Base-by-base conservation (phyloP, 306 rosid species). In the Sophora flavescens region DNA sequence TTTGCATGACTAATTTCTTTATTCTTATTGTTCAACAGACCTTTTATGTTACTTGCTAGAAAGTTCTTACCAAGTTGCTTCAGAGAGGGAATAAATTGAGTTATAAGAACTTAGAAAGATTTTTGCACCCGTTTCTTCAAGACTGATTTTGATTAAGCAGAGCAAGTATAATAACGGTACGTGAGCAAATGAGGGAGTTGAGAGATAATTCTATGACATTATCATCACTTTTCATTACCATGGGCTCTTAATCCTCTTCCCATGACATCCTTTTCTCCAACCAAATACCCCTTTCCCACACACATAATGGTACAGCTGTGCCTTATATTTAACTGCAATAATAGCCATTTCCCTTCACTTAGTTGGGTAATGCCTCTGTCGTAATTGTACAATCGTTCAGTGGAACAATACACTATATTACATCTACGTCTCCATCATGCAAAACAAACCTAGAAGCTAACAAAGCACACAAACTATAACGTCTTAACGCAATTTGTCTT, bases 391-490 rank as follows among this genome's bases (percentile, higher is more conserved):
- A 60, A 83, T 72, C n/a, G 65, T 81, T 82, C 70, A 81, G 86
- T 68, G 87, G 82, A 82, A 74, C 68, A 41, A 66, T 78, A 70
- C 58, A 38, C n/a, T 76, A 83, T 22, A 83, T 84, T 83, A 63
- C 82, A 78, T 84, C 84, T 70, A 58, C 54, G 56, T 82, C 77
- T 79, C 84, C 76, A 93, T 93, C 90, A 91, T 87, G 82, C 86
- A 84, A 63, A 81, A 60, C 90, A 85, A 89, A 22, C 22, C 22
- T 22, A 22, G 22, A 22, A 88, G 98, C 92, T 84, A 93, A 91
- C 78, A 81, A 79, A 67, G 62, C 70, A 52, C 74, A 35, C 41
- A 41, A 77, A 61, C 60, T 45, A 44, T 30, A 54, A 54, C 6
- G 10, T 44, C 22, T 22, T 22, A 1, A 22, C 0, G 22, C 22